These are phyloP conservation scores for Monosporascus sp. DNA, from an alignment of 2,329 filamentous ascomycete genomes.

Conservation along the genomic window DNA sequence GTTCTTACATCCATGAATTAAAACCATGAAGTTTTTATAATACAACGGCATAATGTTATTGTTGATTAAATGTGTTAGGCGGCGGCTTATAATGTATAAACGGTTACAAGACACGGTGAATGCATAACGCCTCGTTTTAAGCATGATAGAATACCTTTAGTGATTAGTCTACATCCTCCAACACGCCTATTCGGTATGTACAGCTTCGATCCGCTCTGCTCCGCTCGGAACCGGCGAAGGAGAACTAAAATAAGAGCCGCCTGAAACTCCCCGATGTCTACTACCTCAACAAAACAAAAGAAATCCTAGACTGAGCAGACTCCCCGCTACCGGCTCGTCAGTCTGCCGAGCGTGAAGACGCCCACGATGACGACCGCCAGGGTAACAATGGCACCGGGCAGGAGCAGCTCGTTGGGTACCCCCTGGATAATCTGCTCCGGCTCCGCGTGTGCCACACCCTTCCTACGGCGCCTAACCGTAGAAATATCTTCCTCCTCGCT, in stretches of 20 bases:
- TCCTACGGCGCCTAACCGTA: conserved; percentile 50
- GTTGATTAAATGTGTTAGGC: too few species aligned
- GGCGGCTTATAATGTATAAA: too few species aligned
- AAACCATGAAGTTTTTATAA: too few species aligned
- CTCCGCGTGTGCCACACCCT: conserved; percentile 38
- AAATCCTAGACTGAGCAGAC: not conserved
- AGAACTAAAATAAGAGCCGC: not conserved
- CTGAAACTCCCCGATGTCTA: not conserved
- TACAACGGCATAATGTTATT: too few species aligned
- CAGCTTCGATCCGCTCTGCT: not conserved
- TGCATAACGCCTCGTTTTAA: too few species aligned
- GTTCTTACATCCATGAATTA: too few species aligned
- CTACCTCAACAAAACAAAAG: not conserved
- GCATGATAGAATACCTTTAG: too few species aligned
- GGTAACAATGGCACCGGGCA: conserved; percentile 93
- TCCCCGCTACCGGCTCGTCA: conserved; percentile 46
- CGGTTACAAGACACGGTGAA: too few species aligned
- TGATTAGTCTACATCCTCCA: not conserved
- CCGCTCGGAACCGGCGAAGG: not conserved
- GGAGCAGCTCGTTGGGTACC: conserved; percentile 87
- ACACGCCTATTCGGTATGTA: not conserved
- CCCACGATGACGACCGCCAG: conserved; percentile 89
- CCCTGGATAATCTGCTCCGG: conserved; percentile 81
- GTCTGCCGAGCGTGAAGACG: conserved; percentile 82
- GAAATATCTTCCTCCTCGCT: conserved; percentile 43